These are phyloP conservation scores for Alternaria arborescens DNA, from an alignment of 2,329 filamentous ascomycete species.

Conservation along the genomic window DNA sequence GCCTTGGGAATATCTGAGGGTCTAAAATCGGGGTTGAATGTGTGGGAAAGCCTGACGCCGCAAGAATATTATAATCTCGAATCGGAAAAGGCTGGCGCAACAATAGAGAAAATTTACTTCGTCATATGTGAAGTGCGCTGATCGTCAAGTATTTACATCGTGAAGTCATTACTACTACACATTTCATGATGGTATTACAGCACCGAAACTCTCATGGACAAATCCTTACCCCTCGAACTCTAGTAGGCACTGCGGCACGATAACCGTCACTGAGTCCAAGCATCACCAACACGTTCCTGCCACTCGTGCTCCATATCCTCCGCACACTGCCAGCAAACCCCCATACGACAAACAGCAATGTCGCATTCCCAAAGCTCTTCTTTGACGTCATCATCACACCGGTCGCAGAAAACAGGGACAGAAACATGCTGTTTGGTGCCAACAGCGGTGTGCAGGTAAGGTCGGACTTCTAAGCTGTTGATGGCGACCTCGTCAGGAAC, in stretches of 20 bases:
- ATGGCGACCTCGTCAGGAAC: constrained; percentile 26
- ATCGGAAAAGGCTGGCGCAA: not conserved
- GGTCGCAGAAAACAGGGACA: constrained; percentile 30
- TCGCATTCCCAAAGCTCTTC: constrained; percentile 34
- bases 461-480: constrained; percentile 28
- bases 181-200: not conserved
- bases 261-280: not conserved
- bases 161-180: not conserved
- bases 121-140: not conserved
- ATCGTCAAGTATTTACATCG: not conserved
- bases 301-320: constrained; percentile 29
- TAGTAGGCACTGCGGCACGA: not conserved
- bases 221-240: not conserved
- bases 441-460: constrained; percentile 20
- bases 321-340: constrained; percentile 29
- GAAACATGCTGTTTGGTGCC: constrained; percentile 27
- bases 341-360: constrained; percentile 28
- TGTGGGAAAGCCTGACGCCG: not conserved
- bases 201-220: not conserved
- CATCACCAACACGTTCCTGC: constrained; percentile 17
- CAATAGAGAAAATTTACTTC: not conserved
- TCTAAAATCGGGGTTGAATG: not conserved
- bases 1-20: not conserved
- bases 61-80: not conserved
- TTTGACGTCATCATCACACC: constrained; percentile 24